A percentile compares a stretch with the other conserved stretches of the same genome.
phyloP scores from a whole-genome alignment of 2,329 filamentous ascomycete species.

The Aureobasidium leucospermi region DNA sequence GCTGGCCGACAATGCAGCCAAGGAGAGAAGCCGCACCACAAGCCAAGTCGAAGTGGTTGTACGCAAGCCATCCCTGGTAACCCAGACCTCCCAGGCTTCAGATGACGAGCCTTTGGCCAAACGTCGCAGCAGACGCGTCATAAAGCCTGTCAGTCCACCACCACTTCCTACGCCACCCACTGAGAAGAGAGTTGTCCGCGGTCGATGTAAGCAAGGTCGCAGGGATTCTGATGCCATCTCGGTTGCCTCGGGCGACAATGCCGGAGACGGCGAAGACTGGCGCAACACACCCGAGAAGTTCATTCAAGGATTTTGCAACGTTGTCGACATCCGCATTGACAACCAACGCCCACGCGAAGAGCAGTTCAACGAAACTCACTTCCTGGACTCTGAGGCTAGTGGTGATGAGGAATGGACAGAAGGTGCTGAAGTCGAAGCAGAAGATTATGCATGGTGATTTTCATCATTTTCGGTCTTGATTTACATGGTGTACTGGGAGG shows the following conservation, averaged over 20 bases:
- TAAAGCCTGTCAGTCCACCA: conserved; percentile 5
- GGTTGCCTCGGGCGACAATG: conserved; percentile 25
- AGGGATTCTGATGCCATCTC: conserved; percentile 14
- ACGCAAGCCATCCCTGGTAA: conserved; percentile 15
- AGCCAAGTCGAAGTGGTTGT: conserved; percentile 22
- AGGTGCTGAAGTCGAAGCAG: conserved; percentile 40
- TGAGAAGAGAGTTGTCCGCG: conserved; percentile 10
- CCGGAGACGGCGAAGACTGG: conserved; percentile 30
- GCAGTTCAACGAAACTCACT: conserved; percentile 65
- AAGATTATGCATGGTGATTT: conserved; percentile 31
- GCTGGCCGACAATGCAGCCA: conserved; percentile 5
- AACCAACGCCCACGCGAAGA: conserved; percentile 65
- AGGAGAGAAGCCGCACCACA: neutral
- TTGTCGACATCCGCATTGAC: conserved; percentile 66
- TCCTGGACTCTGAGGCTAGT: conserved; percentile 55
- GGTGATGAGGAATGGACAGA: conserved; percentile 53
- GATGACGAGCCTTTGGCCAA: conserved; percentile 6
- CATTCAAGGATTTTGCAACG: conserved; percentile 62
- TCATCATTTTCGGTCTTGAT: neutral
- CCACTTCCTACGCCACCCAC: neutral
- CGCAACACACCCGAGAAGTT: conserved; percentile 27
- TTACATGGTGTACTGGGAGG: neutral
- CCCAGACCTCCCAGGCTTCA: neutral
- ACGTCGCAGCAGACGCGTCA: conserved; percentile 27
- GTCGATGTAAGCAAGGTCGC: conserved; percentile 17